phyloP scores from a whole-genome alignment of 306 rosid genomes.

The Parietaria judaica region DNA sequence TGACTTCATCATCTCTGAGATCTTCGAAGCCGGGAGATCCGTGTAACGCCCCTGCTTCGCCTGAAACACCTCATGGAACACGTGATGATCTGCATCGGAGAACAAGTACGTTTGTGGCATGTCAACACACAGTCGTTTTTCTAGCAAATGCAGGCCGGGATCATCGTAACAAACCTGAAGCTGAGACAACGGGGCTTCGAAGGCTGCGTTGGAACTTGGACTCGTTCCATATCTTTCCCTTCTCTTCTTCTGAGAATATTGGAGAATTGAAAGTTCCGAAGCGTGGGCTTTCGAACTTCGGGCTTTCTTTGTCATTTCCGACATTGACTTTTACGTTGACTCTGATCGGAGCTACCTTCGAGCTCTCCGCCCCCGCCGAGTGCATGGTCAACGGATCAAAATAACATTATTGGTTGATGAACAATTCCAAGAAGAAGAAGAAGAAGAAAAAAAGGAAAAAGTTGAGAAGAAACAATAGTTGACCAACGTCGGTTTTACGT shows the following conservation, averaged over 20 bases:
- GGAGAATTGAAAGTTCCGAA: conserved; percentile 27
- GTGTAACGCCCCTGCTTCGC: conserved; percentile 53
- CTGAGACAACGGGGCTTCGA: conserved; percentile 42
- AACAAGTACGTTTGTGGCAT: neutral
- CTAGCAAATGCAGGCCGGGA: no score
- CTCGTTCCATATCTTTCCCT: conserved; percentile 30
- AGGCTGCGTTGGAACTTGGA: conserved; percentile 43
- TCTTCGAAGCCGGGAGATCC: conserved; percentile 68
- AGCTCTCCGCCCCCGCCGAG: no score
- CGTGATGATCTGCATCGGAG: conserved; percentile 20
- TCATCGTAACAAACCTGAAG: conserved; percentile 11
- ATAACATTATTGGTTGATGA: no score
- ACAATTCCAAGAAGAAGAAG: no score
- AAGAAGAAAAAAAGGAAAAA: no score
- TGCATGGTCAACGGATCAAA: no score
- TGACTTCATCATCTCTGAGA: conserved; percentile 83
- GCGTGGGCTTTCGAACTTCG: neutral
- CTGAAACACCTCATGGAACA: conserved; percentile 69
- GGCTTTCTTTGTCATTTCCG: no score
- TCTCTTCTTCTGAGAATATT: conserved; percentile 23
- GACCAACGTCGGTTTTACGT: no score
- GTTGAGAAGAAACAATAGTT: no score
- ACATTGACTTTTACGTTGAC: no score
- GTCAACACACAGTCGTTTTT: no score
- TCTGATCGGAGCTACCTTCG: no score